phyloP scores from a whole-genome alignment of 2,329 filamentous ascomycete species.

The Colletotrichum phormii region DNA sequence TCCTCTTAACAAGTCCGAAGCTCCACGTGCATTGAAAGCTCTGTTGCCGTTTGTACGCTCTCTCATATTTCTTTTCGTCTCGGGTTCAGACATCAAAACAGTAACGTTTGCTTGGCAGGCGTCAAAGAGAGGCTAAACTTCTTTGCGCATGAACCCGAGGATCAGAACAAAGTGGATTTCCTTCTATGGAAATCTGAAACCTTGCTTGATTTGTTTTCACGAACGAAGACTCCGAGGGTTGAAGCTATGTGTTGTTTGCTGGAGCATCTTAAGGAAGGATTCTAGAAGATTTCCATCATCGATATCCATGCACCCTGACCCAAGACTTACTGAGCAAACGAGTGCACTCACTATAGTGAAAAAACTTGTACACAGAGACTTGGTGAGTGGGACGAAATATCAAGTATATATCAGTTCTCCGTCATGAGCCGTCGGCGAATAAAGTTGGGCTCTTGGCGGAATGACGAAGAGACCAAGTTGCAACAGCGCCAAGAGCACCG shows the following conservation, averaged over 20 bases:
- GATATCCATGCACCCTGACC: not conserved
- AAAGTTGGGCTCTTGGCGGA: not conserved
- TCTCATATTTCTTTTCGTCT: not conserved
- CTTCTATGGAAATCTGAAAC: not conserved
- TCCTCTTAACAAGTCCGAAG: not conserved
- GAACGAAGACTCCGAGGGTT: not conserved
- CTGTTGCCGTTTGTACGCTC: not conserved
- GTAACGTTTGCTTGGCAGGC: constrained; percentile 5
- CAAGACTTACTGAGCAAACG: not conserved
- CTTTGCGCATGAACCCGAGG: not conserved
- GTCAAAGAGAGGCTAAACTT: not conserved
- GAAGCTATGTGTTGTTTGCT: not conserved
- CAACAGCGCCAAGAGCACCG: not conserved
- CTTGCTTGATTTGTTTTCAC: not conserved
- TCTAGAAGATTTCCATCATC: not conserved
- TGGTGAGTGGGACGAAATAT: too few relatives aligned
- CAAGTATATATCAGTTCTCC: not conserved
- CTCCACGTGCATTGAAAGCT: not conserved
- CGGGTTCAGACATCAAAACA: not conserved
- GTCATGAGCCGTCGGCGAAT: not conserved
- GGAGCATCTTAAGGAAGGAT: not conserved
- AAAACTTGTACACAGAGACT: not conserved
- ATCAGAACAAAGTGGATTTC: not conserved
- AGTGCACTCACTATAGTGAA: not conserved
- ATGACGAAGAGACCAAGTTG: not conserved